phyloP scores from a whole-genome alignment of 192 early-diverging fungal species.

The Linnemannia hyalina region DNA sequence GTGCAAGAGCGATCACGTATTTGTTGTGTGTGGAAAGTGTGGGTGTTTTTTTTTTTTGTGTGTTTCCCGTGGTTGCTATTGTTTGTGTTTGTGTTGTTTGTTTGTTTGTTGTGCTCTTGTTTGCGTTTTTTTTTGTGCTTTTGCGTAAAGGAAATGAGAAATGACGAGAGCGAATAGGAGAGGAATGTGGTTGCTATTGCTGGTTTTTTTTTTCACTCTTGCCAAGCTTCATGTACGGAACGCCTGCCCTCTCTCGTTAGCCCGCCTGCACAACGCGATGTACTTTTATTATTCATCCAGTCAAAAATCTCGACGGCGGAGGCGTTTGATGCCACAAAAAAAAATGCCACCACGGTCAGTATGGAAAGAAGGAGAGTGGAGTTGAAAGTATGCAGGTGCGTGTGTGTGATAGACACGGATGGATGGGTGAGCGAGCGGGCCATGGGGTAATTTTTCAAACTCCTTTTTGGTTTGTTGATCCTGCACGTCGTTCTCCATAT shows the following conservation, averaged over 20 bases:
- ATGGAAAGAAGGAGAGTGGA: not conserved
- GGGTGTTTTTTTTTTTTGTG: not conserved
- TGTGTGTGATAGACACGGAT: no score
- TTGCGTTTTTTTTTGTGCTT: not conserved
- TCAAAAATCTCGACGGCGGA: not conserved
- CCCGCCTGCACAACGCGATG: not conserved
- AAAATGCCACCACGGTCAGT: not conserved
- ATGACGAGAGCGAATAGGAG: not conserved
- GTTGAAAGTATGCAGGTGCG: not conserved
- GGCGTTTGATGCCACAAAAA: not conserved
- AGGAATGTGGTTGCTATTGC: constrained; percentile 1
- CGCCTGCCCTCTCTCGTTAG: not conserved
- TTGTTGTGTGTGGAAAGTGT: not conserved
- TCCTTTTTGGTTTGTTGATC: not conserved
- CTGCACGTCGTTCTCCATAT: not conserved
- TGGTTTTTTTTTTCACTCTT: not conserved
- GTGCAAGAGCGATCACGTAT: not conserved
- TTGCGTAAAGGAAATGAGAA: not conserved
- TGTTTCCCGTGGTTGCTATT: not conserved
- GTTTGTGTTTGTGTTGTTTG: not conserved
- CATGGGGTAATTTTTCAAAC: not conserved
- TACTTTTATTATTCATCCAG: not conserved
- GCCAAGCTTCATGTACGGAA: no score
- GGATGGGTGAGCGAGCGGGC: not conserved
- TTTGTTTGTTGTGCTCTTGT: not conserved